These are phyloP conservation scores for Nakazawaea ishiwadae DNA, from an alignment of 805 yeast species.

Conservation along the genomic window DNA sequence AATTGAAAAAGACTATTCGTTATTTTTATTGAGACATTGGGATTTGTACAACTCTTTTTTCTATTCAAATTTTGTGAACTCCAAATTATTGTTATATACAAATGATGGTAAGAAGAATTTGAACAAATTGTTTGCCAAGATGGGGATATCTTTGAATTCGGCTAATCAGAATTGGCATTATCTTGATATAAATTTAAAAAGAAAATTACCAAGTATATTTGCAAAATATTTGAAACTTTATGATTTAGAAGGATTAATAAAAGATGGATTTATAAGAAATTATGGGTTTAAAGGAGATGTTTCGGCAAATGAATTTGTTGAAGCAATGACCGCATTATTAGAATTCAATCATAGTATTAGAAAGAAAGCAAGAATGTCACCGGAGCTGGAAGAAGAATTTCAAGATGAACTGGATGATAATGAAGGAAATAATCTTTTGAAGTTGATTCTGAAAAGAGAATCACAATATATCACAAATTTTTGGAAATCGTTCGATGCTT, in stretches of 20 bases:
- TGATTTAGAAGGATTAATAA: slow-evolving; percentile 76
- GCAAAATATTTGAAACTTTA: slow-evolving; percentile 65
- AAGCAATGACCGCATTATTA: slow-evolving; percentile 76
- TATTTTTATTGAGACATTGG: slow-evolving; percentile 89
- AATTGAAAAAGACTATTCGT: slow-evolving; percentile 78
- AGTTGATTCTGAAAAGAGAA: slow-evolving; percentile 24
- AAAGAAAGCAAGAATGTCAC: not conserved
- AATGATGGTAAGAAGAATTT: slow-evolving; percentile 84
- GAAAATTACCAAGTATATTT: slow-evolving; percentile 65
- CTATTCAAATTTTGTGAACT: slow-evolving; percentile 87
- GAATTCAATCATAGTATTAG: slow-evolving; percentile 52
- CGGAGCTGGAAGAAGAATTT: no score
- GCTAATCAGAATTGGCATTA: slow-evolving; percentile 93
- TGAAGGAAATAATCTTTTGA: slow-evolving; percentile 16
- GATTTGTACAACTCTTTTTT: slow-evolving; percentile 85
- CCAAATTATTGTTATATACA: slow-evolving; percentile 83
- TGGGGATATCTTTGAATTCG: slow-evolving; percentile 89
- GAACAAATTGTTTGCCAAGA: slow-evolving; percentile 89
- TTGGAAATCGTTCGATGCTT: slow-evolving; percentile 58
- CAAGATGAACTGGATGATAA: slow-evolving; percentile 17
- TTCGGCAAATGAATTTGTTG: slow-evolving; percentile 91
- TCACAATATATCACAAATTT: slow-evolving; percentile 34
- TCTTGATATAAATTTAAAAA: slow-evolving; percentile 76
- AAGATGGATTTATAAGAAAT: slow-evolving; percentile 82
- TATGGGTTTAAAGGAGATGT: slow-evolving; percentile 85